A percentile compares a stretch with the other conserved stretches of the same genome.
Evolutionary conservation across 2,329 filamentous ascomycete species (phyloP).

Genomic region (Coniochaeta sp.): DNA sequence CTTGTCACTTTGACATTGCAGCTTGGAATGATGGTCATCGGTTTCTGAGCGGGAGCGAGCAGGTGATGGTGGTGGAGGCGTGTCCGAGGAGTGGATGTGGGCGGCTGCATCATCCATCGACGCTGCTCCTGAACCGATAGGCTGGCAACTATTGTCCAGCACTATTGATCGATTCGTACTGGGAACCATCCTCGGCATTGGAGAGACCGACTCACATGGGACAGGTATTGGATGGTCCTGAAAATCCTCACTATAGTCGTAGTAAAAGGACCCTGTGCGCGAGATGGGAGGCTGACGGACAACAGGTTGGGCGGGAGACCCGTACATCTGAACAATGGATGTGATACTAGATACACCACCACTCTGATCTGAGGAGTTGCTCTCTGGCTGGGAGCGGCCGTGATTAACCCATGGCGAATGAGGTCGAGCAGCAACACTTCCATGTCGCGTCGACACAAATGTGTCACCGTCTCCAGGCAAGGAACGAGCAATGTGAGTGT

Average conservation of each 20-base stretch:
- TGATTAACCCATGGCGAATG: slow-evolving; percentile 23
- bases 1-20: background rate
- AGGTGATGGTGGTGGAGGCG: background rate
- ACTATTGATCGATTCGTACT: slow-evolving; percentile 8
- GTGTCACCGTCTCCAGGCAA: background rate
- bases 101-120: background rate
- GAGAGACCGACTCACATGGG: slow-evolving; percentile 19
- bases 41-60: background rate
- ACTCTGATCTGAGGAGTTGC: slow-evolving; percentile 27
- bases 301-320: slow-evolving; percentile 12
- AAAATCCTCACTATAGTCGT: slow-evolving; percentile 47
- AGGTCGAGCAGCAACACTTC: slow-evolving; percentile 2
- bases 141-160: slow-evolving; percentile 6
- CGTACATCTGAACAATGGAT: slow-evolving; percentile 43
- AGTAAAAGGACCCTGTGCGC: slow-evolving; percentile 33
- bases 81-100: too few species aligned
- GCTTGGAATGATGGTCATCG: background rate
- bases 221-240: slow-evolving; percentile 16
- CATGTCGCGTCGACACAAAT: background rate
- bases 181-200: slow-evolving; percentile 13
- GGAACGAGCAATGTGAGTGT: background rate
- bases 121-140: background rate
- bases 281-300: slow-evolving; percentile 12
- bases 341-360: slow-evolving; percentile 39
- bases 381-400: slow-evolving; percentile 24